A percentile compares a stretch with the other conserved stretches of the same genome.
These are phyloP conservation scores for Fusarium protoensiforme DNA, from an alignment of 2,329 filamentous ascomycete genomes.

Conservation along the genomic window DNA sequence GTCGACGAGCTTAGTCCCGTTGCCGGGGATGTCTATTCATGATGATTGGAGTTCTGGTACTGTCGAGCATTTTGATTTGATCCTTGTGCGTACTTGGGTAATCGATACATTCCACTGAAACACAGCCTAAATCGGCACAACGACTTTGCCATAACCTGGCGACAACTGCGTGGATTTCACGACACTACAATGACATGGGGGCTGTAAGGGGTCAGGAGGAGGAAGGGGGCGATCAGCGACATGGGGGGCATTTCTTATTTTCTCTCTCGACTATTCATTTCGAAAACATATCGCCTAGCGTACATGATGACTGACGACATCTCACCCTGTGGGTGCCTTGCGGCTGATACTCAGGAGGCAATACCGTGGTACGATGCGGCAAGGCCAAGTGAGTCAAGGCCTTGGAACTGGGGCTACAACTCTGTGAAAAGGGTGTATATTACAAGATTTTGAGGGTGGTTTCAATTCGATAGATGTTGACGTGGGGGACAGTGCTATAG, in stretches of 20 bases:
- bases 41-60: constrained; percentile 39
- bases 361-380: constrained; percentile 27
- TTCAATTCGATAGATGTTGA: constrained; percentile 32
- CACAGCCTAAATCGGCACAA: constrained; percentile 25
- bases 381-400: constrained; percentile 25
- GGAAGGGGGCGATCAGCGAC: constrained; percentile 15
- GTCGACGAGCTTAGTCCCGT: constrained; percentile 55
- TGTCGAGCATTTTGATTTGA: constrained; percentile 38
- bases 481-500: constrained; percentile 25
- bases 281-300: constrained; percentile 22
- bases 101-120: constrained; percentile 28
- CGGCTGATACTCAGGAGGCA: constrained; percentile 24
- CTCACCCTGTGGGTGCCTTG: constrained; percentile 23
- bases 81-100: constrained; percentile 41
- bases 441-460: constrained; percentile 35
- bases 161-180: constrained; percentile 30
- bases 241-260: constrained; percentile 12
- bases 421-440: constrained; percentile 36
- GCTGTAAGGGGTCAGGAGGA: constrained; percentile 12
- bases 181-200: constrained; percentile 20
- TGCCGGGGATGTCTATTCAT: constrained; percentile 20
- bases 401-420: constrained; percentile 25
- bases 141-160: constrained; percentile 19
- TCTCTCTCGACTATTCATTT: constrained; percentile 23
- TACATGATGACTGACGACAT: constrained; percentile 32